These are phyloP conservation scores for Phaffia tasmanica DNA, from an alignment of 768 basidiomycete genomes.

Conservation along the genomic window DNA sequence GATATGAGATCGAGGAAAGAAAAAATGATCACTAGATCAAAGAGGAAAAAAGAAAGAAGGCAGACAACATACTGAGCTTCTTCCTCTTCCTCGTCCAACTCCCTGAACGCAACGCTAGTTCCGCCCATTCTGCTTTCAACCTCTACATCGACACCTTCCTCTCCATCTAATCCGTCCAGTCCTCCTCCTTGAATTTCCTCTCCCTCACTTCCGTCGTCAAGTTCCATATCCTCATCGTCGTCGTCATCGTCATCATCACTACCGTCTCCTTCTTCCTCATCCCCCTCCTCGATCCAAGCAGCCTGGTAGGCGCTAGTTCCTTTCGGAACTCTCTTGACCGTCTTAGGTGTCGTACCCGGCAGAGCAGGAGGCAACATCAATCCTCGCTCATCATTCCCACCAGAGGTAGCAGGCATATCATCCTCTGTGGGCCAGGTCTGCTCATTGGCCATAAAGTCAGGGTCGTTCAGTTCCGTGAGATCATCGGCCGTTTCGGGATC, in stretches of 20 bases:
- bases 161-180: constrained; percentile 32
- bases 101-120: constrained; percentile 54
- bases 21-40: neutral
- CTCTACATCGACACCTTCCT: constrained; percentile 39
- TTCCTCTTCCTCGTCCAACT: constrained; percentile 74
- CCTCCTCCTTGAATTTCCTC: constrained; percentile 32
- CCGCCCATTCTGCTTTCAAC: constrained; percentile 37
- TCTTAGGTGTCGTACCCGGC: constrained; percentile 63
- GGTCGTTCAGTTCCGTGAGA: constrained; percentile 71
- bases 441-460: constrained; percentile 81
- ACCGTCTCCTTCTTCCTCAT: constrained; percentile 52
- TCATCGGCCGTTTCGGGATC: constrained; percentile 58
- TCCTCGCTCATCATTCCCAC: neutral
- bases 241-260: constrained; percentile 44
- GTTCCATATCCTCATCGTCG: constrained; percentile 35
- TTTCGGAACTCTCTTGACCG: constrained; percentile 74
- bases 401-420: constrained; percentile 51
- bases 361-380: constrained; percentile 19
- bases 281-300: constrained; percentile 85
- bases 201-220: constrained; percentile 31
- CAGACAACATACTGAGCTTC: constrained; percentile 57
- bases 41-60: constrained; percentile 9
- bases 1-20: neutral
- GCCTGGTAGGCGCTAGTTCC: constrained; percentile 96
- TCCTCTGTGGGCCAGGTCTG: constrained; percentile 99